Evolutionary conservation across 2,329 filamentous ascomycete species (phyloP).

Genomic region (Periconia sp.): DNA sequence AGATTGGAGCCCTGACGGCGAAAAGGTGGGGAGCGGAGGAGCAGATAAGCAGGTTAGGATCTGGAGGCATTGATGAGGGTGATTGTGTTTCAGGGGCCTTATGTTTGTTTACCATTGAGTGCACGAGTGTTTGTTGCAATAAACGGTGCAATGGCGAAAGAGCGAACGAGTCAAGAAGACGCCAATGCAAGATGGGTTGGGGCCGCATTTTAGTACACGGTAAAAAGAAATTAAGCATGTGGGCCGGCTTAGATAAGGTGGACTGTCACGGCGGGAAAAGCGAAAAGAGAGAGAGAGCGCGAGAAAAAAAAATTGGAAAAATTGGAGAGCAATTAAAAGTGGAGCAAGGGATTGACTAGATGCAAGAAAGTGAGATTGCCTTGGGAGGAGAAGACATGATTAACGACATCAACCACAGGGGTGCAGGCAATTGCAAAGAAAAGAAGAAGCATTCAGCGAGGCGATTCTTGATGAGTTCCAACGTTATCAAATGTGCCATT

Average conservation of each 20-base stretch:
- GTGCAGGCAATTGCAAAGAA: no score
- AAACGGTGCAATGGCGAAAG: not conserved
- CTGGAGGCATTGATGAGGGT: conserved; percentile 59
- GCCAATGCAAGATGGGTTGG: not conserved
- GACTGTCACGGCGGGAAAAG: not conserved
- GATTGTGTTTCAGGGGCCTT: not conserved
- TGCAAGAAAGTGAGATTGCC: no score
- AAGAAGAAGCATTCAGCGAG: no score
- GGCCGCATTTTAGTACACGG: not conserved
- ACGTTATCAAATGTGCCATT: no score
- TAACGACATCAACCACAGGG: no score
- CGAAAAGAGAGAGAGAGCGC: not conserved
- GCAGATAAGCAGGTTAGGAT: conserved; percentile 79
- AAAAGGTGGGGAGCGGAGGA: conserved; percentile 85
- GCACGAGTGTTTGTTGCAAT: not conserved
- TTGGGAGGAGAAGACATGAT: no score
- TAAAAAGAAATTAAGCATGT: not conserved
- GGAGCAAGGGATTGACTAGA: no score
- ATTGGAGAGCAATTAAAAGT: not conserved
- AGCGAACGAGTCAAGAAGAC: not conserved
- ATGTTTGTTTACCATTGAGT: not conserved
- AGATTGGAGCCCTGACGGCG: conserved; percentile 91
- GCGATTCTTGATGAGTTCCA: no score
- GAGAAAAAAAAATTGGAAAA: not conserved
- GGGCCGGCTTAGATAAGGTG: not conserved